Base-by-base conservation (phyloP, 2,329 filamentous ascomycete genomes). In the Fonsecaea nubica region DNA sequence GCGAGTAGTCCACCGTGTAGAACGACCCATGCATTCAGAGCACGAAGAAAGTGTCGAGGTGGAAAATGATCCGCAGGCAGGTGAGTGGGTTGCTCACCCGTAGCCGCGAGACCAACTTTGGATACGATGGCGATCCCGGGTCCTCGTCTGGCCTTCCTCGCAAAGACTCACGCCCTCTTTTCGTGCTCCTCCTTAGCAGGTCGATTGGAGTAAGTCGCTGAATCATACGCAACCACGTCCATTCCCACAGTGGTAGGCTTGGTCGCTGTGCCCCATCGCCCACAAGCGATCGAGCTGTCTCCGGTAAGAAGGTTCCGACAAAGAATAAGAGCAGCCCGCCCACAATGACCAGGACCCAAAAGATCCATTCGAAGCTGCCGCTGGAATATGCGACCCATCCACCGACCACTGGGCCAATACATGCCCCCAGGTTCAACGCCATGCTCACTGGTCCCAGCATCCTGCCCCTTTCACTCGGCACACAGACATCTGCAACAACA, bases 341-440 rank as follows among this genome's bases (percentile, higher is more conserved):
- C 10, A 72, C 36, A n/a, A 75, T 69, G 10, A 71, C 60, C 58
- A 75, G 58, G 10, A 58, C 64, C 71, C 71, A 74, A 55, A 75
- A 75, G 4, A 71, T 65, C 72, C 73, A 75, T 33, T 66, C 50
- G 33, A 65, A 71, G 30, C 64, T 65, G 1, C 69, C 70, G 45
- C 55, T 67, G 2, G 35, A 64, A 8, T 55, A 72, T 2, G 72
- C 72, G 13, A 74, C 69, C 66, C 36, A 74, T 5, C 84, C 85
- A 1, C 84, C 84, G 25, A 86, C 78, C 0, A 85, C 78, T 0
- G 85, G 84, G 0, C 82, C 83, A 8, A 85, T 67, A 0, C 81
- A 80, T 7, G 82, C 81, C 0, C 80, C 82, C 35, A 84, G 74
- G 15, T 76, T 74, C 30, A 53, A 38, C 3, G 74, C 76, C 12